Percentiles rank a stretch among this genome's conserved stretches.
Evolutionary conservation across 2,329 filamentous ascomycete species (phyloP).

Genomic region (Acrocalymma vagum): DNA sequence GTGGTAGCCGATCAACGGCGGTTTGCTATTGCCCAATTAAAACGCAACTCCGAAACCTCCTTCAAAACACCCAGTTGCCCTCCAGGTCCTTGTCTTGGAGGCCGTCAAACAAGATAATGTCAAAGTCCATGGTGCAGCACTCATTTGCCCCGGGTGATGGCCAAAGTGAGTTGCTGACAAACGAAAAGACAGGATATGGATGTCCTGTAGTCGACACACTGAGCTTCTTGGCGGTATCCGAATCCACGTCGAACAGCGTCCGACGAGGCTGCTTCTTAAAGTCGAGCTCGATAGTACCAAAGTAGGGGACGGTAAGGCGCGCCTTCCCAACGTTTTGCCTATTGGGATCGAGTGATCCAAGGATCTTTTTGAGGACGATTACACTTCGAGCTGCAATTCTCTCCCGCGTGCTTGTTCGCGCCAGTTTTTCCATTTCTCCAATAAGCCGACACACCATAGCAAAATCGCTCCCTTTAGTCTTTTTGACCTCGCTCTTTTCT

Average conservation of each 20-base stretch:
- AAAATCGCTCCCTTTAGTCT: conserved; percentile 43
- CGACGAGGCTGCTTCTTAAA: conserved; percentile 35
- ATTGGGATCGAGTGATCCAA: conserved; percentile 40
- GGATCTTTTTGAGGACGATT: conserved; percentile 42
- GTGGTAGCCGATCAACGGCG: too few species aligned
- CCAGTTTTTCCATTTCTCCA: conserved; percentile 45
- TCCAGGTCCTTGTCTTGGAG: conserved; percentile 42
- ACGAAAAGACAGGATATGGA: conserved; percentile 42
- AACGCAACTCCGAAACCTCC: background rate
- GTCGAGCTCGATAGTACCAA: conserved; percentile 42
- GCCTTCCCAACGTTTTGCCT: conserved; percentile 27
- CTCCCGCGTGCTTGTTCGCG: conserved; percentile 38
- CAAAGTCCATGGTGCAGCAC: conserved; percentile 34
- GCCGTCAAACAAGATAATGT: conserved; percentile 45
- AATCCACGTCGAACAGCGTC: conserved; percentile 40
- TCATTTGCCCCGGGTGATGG: conserved; percentile 24
- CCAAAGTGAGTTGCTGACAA: conserved; percentile 44
- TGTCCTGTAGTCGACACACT: conserved; percentile 29
- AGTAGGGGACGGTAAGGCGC: conserved; percentile 41
- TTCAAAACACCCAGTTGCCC: conserved; percentile 45
- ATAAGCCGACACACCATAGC: conserved; percentile 46
- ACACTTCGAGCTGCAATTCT: conserved; percentile 43
- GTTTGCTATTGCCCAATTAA: background rate
- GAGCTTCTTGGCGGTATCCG: conserved; percentile 36
- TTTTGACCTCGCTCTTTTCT: conserved; percentile 42